Evolutionary conservation across 2,329 filamentous ascomycete genomes (phyloP).

Genomic region (Hymenoscyphus fraxineus): DNA sequence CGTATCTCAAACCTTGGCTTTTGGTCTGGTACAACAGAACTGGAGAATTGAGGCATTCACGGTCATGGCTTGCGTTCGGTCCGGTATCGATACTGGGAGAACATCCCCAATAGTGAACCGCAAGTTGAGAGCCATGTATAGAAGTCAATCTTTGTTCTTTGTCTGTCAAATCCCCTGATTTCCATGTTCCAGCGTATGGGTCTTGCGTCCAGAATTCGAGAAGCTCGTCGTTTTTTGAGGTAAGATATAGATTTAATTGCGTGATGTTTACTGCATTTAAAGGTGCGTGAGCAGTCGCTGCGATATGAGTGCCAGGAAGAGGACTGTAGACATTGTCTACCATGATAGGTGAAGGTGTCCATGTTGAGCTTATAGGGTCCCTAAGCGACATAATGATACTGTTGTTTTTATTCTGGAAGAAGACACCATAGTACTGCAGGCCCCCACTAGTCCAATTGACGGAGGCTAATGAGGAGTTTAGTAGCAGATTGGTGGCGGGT

Average conservation of each 20-base stretch:
- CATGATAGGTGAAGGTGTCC: not conserved
- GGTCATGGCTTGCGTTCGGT: too few relatives aligned
- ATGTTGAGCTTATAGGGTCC: not conserved
- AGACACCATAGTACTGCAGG: not conserved
- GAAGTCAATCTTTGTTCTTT: not conserved
- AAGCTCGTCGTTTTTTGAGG: not conserved
- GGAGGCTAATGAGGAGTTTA: not conserved
- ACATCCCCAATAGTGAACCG: not conserved
- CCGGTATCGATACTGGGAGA: not conserved
- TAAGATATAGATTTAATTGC: not conserved
- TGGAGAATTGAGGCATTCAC: not conserved
- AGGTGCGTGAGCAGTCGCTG: not conserved
- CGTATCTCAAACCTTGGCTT: not conserved
- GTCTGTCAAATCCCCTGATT: not conserved
- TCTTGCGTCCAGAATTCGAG: constrained; percentile 1
- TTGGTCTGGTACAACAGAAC: not conserved
- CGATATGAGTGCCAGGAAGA: not conserved
- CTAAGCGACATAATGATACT: not conserved
- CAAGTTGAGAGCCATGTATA: not conserved
- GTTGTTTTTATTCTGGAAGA: not conserved
- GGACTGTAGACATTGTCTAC: not conserved
- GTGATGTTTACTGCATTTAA: not conserved
- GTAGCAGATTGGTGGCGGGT: not conserved
- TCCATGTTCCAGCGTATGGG: not conserved
- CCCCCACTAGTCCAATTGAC: not conserved